Conservation (phyloP, 116 monocot species). For the Dioscorea cayenensis region DNA sequence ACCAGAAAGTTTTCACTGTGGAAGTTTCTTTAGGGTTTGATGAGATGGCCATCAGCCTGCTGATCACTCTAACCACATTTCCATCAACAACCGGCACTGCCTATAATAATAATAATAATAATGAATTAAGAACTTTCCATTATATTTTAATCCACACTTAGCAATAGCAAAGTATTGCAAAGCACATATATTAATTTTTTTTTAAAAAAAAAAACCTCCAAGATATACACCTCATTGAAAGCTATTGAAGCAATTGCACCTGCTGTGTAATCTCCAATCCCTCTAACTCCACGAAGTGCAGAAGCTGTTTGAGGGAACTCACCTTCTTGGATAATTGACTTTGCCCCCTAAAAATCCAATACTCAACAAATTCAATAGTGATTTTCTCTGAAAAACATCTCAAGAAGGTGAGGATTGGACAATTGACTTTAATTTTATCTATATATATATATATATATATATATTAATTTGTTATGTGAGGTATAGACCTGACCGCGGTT, state of each 20-base stretch:
- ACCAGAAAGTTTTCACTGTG: slow-evolving; percentile 84
- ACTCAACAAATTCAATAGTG: not conserved
- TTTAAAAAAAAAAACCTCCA: not conserved
- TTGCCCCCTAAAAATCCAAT: slow-evolving; percentile 65
- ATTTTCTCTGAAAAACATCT: not conserved
- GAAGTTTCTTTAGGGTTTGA: slow-evolving; percentile 88
- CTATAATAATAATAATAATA: slow-evolving; percentile 17
- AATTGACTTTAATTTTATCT: too few species aligned
- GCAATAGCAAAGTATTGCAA: not conserved
- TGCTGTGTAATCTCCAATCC: slow-evolving; percentile 92
- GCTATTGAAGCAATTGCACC: slow-evolving; percentile 99
- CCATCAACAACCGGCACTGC: slow-evolving; percentile 97
- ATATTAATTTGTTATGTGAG: too few species aligned
- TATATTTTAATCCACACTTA: not conserved
- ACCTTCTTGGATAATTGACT: slow-evolving; percentile 51
- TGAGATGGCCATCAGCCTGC: slow-evolving; percentile 81
- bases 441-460: too few species aligned
- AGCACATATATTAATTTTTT: too few species aligned
- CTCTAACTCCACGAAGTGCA: slow-evolving; percentile 49
- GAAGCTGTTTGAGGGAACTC: slow-evolving; percentile 67
- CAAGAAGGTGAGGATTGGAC: too few species aligned
- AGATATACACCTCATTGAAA: slow-evolving; percentile 68
- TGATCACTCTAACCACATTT: slow-evolving; percentile 92
- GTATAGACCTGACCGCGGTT: too few species aligned
- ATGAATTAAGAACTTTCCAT: not conserved